Conservation (phyloP, 106 monocot species). For the Chionographis japonica region DNA sequence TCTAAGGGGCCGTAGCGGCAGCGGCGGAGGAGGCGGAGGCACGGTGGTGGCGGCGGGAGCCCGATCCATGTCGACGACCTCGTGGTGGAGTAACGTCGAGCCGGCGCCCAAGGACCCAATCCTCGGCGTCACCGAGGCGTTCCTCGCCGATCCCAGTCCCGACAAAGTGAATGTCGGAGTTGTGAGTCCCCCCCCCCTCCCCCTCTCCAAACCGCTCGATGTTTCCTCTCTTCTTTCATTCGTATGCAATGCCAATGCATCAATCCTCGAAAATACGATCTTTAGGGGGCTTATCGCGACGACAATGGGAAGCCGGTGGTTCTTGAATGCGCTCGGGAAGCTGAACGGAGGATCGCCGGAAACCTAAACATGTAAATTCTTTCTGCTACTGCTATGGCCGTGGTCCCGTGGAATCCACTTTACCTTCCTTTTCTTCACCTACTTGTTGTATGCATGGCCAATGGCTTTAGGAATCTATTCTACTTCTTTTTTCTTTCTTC, state of each 20-base stretch:
- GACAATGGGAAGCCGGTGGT: constrained; percentile 98
- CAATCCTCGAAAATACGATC: background rate
- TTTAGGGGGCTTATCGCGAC: constrained; percentile 95
- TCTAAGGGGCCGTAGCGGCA: background rate
- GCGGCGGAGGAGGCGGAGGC: no score
- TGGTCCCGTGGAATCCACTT: background rate
- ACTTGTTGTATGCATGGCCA: no score
- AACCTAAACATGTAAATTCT: constrained; percentile 67
- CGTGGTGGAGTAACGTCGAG: constrained; percentile 79
- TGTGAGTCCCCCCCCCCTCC: constrained; percentile 34
- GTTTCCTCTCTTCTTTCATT: background rate
- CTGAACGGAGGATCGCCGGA: constrained; percentile 83
- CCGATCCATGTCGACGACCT: constrained; percentile 48
- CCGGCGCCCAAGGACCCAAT: constrained; percentile 93
- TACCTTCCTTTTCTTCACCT: background rate
- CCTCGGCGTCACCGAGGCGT: constrained; percentile 98
- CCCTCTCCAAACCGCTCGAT: background rate
- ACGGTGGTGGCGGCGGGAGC: constrained; percentile 5
- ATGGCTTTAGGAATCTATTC: no score
- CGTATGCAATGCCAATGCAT: background rate
- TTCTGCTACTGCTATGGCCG: background rate
- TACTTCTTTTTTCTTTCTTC: no score
- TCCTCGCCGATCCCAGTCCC: constrained; percentile 84
- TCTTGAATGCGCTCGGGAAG: constrained; percentile 87
- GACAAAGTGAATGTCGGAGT: constrained; percentile 96